Conservation (phyloP, 495 filamentous ascomycete species). For the Parmelia sp. region DNA sequence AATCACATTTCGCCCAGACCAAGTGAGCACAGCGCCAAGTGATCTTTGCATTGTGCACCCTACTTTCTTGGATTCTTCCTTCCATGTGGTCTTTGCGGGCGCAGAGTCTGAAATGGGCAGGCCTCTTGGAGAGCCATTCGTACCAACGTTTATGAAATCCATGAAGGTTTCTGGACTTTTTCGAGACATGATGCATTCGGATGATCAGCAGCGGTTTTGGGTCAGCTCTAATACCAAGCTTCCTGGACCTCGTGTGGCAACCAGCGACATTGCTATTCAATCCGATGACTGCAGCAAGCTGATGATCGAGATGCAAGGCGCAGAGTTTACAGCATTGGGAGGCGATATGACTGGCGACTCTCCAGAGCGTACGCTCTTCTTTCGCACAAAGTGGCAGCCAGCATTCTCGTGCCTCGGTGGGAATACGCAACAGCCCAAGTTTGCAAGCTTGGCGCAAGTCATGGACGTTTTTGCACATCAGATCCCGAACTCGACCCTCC, state of each 20-base stretch:
- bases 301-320: slow-evolving; percentile 25
- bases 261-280: slow-evolving; percentile 20
- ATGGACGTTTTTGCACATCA: slow-evolving; percentile 27
- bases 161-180: slow-evolving; percentile 26
- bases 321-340: slow-evolving; percentile 25
- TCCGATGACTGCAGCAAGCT: slow-evolving; percentile 23
- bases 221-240: slow-evolving; percentile 24
- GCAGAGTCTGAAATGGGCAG: slow-evolving; percentile 16
- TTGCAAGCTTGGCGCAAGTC: slow-evolving; percentile 15
- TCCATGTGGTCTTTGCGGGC: slow-evolving; percentile 22
- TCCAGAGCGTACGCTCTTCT: slow-evolving; percentile 22
- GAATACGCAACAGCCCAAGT: slow-evolving; percentile 3
- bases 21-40: slow-evolving; percentile 5
- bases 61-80: slow-evolving; percentile 20
- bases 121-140: slow-evolving; percentile 26
- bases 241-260: slow-evolving; percentile 24
- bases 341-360: slow-evolving; percentile 15
- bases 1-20: slow-evolving; percentile 16
- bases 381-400: slow-evolving; percentile 26
- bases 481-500: slow-evolving; percentile 20
- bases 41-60: slow-evolving; percentile 20
- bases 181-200: slow-evolving; percentile 9
- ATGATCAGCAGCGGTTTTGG: slow-evolving; percentile 19
- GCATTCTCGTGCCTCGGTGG: slow-evolving; percentile 20
- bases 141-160: slow-evolving; percentile 27